Evolutionary conservation across 176 grass and related monocot species (phyloP).

Genomic region (Pontederia crassipes): DNA sequence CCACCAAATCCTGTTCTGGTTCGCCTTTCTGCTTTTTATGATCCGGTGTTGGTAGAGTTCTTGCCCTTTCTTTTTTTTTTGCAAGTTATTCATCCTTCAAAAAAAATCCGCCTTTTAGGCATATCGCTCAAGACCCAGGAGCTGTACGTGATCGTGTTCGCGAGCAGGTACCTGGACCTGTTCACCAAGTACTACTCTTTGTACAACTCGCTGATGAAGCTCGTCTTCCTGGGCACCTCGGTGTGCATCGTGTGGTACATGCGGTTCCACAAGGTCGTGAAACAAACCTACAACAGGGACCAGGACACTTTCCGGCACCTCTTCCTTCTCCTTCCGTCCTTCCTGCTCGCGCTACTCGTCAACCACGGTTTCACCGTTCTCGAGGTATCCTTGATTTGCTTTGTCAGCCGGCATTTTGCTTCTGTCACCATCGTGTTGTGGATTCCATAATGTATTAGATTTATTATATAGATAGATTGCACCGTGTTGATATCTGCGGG

Average conservation of each 20-base stretch:
- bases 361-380: slow-evolving; percentile 1
- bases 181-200: slow-evolving; percentile 10
- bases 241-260: slow-evolving; percentile 19
- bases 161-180: slow-evolving; percentile 32
- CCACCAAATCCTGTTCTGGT: slow-evolving; percentile 21
- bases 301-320: slow-evolving; percentile 7
- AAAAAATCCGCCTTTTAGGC: slow-evolving; percentile 25
- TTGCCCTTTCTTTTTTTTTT: too few species aligned
- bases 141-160: slow-evolving; percentile 82
- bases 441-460: too few species aligned
- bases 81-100: too few species aligned
- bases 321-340: slow-evolving; percentile 11
- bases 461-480: too few species aligned
- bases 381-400: neutral
- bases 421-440: too few species aligned
- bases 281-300: slow-evolving; percentile 21
- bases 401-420: neutral
- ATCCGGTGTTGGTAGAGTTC: too few species aligned
- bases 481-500: too few species aligned
- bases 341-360: neutral
- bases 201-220: slow-evolving; percentile 17
- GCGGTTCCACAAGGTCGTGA: slow-evolving; percentile 17
- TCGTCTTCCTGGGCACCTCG: slow-evolving; percentile 16
- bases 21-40: neutral
- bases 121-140: slow-evolving; percentile 96